Percentiles rank a stretch among this genome's conserved stretches.
phyloP scores from a whole-genome alignment of 345 rosid genomes.

The Lepidium sativum region DNA sequence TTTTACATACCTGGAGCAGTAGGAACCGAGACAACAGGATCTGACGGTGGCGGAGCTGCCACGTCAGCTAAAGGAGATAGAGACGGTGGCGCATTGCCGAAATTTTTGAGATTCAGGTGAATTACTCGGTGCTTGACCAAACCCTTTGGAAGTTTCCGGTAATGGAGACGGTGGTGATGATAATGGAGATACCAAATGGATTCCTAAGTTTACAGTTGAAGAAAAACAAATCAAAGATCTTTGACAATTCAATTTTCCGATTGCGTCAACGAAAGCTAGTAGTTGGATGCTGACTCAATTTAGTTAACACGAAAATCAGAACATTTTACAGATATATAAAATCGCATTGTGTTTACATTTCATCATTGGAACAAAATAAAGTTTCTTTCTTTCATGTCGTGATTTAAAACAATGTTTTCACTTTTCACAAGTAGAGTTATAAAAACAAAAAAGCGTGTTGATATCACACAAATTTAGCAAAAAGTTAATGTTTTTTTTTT shows the following conservation, averaged over 20 bases:
- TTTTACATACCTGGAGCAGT: constrained; percentile 33
- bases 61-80: constrained; percentile 27
- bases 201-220: constrained; percentile 15
- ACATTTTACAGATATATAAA: not conserved
- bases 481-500: too few species aligned
- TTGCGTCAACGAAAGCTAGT: not conserved
- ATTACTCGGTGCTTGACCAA: constrained; percentile 33
- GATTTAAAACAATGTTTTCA: too few species aligned
- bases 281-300: constrained; percentile 2
- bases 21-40: constrained; percentile 31
- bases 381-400: not conserved
- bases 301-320: not conserved
- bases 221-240: not conserved
- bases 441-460: too few species aligned
- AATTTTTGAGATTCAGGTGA: constrained; percentile 27
- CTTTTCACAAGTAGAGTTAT: too few species aligned
- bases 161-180: constrained; percentile 35
- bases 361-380: not conserved
- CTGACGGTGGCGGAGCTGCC: constrained; percentile 35
- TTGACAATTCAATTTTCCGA: not conserved
- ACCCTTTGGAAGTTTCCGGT: constrained; percentile 32
- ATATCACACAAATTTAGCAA: not conserved
- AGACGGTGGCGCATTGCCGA: constrained; percentile 25
- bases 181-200: constrained; percentile 18
- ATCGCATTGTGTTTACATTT: not conserved